These are phyloP conservation scores for Cerioporus squamosus DNA, from an alignment of 1,284 basidiomycete species.

Conservation along the genomic window DNA sequence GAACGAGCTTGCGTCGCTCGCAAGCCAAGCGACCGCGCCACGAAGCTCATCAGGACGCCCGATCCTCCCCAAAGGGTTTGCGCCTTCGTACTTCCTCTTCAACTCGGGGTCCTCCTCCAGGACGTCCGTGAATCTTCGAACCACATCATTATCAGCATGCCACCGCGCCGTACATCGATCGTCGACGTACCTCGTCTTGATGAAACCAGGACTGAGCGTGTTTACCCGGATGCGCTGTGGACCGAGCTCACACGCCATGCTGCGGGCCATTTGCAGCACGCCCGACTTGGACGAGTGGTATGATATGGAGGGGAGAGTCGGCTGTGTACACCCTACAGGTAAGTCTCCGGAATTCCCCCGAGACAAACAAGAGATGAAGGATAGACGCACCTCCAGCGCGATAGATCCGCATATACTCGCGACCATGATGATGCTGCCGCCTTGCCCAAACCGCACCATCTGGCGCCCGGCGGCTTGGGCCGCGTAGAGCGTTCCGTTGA, in stretches of 20 bases:
- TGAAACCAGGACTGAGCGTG: constrained; percentile 72
- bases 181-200: constrained; percentile 63
- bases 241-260: constrained; percentile 83
- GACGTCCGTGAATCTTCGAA: background rate
- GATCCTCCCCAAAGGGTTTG: constrained; percentile 78
- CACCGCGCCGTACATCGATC: no score
- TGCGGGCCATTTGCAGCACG: constrained; percentile 80
- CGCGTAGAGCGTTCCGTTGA: constrained; percentile 75
- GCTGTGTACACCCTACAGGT: background rate
- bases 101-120: no score
- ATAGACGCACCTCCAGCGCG: constrained; percentile 60
- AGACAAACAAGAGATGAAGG: background rate
- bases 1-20: constrained; percentile 58
- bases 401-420: constrained; percentile 87
- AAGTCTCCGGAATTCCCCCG: no score
- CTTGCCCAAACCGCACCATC: constrained; percentile 67
- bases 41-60: constrained; percentile 77
- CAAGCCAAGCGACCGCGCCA: constrained; percentile 76
- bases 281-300: constrained; percentile 84
- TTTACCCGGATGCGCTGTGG: constrained; percentile 74
- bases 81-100: constrained; percentile 38
- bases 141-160: no score
- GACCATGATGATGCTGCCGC: constrained; percentile 80
- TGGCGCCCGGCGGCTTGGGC: constrained; percentile 78
- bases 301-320: constrained; percentile 39